Conservation (phyloP, 768 basidiomycete species). For the Suillus clintonianus region DNA sequence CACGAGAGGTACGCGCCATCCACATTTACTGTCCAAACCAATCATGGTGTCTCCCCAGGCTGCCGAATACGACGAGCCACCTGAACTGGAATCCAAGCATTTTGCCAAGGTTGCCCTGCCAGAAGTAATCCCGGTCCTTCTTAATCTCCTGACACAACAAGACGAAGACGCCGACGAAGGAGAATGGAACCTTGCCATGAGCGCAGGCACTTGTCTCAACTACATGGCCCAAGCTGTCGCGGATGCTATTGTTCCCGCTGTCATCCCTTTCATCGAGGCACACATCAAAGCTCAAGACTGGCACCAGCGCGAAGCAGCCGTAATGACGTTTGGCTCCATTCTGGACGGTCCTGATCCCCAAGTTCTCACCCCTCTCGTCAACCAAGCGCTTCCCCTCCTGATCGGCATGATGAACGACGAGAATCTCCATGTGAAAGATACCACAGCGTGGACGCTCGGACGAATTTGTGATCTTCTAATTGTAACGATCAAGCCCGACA, state of each 20-base stretch:
- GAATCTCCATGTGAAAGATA: slow-evolving; percentile 89
- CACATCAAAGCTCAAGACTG: slow-evolving; percentile 92
- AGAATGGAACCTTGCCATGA: slow-evolving; percentile 99
- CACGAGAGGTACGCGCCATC: slow-evolving; percentile 69
- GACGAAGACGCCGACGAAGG: slow-evolving; percentile 98
- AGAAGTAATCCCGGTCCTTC: slow-evolving; percentile 91
- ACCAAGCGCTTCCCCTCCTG: slow-evolving; percentile 90
- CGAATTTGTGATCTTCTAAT: slow-evolving; percentile 91
- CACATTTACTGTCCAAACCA: slow-evolving; percentile 7
- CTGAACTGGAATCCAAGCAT: slow-evolving; percentile 82
- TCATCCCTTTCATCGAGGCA: slow-evolving; percentile 97
- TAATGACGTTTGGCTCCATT: slow-evolving; percentile 98
- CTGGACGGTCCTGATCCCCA: slow-evolving; percentile 92
- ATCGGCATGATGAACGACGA: slow-evolving; percentile 94
- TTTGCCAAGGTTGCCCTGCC: slow-evolving; percentile 95
- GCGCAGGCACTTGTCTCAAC: slow-evolving; percentile 87
- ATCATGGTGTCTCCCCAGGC: slow-evolving; percentile 51
- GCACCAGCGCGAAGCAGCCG: slow-evolving; percentile 94
- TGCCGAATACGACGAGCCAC: slow-evolving; percentile 83
- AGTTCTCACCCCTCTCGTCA: slow-evolving; percentile 86
- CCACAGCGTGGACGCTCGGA: slow-evolving; percentile 96
- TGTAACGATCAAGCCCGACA: slow-evolving; percentile 82
- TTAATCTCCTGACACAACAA: slow-evolving; percentile 86
- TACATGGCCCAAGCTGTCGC: slow-evolving; percentile 89
- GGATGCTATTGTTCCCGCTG: slow-evolving; percentile 86